Percentiles rank a stretch among this genome's conserved stretches.
Evolutionary conservation across 192 early-diverging fungal species (phyloP).

Genomic region (Pilaira anomala): DNA sequence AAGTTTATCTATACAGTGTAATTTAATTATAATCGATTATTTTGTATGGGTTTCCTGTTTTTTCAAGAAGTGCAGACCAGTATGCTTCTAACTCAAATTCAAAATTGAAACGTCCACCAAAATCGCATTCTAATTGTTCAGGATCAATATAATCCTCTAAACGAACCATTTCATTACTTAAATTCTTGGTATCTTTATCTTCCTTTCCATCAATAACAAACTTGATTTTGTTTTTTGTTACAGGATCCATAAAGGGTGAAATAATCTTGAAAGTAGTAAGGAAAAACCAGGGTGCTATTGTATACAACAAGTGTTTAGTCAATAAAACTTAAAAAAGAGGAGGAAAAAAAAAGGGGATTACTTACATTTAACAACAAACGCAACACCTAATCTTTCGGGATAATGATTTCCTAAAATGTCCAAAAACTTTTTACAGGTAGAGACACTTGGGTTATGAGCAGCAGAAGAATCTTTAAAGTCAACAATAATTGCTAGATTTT

Average conservation of each 20-base stretch:
- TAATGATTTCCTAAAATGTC: conserved; percentile 84
- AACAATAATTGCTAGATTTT: conserved; percentile 75
- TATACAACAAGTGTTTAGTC: background rate
- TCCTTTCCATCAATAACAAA: conserved; percentile 61
- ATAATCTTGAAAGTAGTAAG: conserved; percentile 79
- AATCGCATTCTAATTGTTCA: conserved; percentile 64
- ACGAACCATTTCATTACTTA: conserved; percentile 43
- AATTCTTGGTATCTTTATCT: conserved; percentile 12
- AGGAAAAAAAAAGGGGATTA: background rate
- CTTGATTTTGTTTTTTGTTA: conserved; percentile 82
- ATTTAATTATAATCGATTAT: conserved; percentile 19
- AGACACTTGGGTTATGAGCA: conserved; percentile 65
- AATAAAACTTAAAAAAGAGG: no score
- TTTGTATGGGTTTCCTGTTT: conserved; percentile 28
- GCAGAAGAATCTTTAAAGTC: conserved; percentile 73
- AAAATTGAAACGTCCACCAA: conserved; percentile 71
- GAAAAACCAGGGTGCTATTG: conserved; percentile 78
- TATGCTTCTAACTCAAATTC: conserved; percentile 66
- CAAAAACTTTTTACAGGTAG: conserved; percentile 76
- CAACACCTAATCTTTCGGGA: conserved; percentile 74
- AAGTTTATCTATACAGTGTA: background rate
- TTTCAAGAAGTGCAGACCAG: conserved; percentile 52
- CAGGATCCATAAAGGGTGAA: conserved; percentile 86
- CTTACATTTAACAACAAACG: conserved; percentile 66
- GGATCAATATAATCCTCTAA: conserved; percentile 49